A percentile compares a stretch with the other conserved stretches of the same genome.
These are phyloP conservation scores for Silene uniflora DNA, from an alignment of 148 eudicot species.

Conservation along the genomic window DNA sequence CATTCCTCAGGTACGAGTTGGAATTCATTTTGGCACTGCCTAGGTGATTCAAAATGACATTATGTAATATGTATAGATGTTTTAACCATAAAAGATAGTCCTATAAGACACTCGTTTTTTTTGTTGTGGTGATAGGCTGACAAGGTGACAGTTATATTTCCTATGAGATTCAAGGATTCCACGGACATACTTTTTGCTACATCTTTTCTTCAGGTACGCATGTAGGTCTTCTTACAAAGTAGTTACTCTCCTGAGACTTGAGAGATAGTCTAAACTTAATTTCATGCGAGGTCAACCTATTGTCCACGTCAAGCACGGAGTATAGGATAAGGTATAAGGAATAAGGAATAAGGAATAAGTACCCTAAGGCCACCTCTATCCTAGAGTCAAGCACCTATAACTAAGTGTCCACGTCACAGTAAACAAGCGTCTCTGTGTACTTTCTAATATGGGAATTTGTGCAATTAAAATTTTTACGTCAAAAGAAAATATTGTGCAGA, in stretches of 20 bases:
- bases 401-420: no score
- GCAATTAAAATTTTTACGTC: no score
- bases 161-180: slow-evolving; percentile 95
- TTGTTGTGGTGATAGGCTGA: slow-evolving; percentile 51
- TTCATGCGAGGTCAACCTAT: no score
- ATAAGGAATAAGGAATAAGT: no score
- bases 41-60: not conserved
- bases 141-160: slow-evolving; percentile 77
- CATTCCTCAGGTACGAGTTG: slow-evolving; percentile 57
- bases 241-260: no score
- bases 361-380: no score
- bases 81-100: not conserved
- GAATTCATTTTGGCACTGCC: not conserved
- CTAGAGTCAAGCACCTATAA: no score
- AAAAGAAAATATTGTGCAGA: not conserved
- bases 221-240: not conserved
- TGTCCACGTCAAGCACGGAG: no score
- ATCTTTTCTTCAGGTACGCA: slow-evolving; percentile 84
- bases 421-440: no score
- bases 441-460: no score
- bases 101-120: not conserved
- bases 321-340: no score
- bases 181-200: slow-evolving; percentile 73
- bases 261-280: no score
- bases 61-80: not conserved